Evolutionary conservation across 164 flowering plant genomes (phyloP), one percentile per base, ranked within the genome.

Genomic region (Saururus chinensis): DNA sequence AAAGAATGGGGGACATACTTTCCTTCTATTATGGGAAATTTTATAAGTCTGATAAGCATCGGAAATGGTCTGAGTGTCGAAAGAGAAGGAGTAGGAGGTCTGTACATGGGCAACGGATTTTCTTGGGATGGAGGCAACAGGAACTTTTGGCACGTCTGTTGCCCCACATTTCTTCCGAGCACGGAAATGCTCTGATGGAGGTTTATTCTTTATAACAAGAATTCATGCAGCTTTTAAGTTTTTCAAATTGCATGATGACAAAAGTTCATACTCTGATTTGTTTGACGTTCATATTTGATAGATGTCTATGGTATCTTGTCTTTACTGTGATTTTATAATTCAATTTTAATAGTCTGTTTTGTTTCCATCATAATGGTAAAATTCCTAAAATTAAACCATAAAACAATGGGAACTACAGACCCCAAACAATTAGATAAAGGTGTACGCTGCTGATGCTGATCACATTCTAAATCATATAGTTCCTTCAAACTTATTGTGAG

Each of bases 1-100:
- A 84, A 67, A 68, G 40, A 51, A 82, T 84, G 86, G 88, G 87
- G 17, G 86, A 80, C 26, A 61, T 90, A 26, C 63, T 87, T 26
- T 81, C 81, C 0, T 85, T 70, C 66, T 93, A 93, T 60, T 90
- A 93, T 78, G 97, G 96, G 42, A 68, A 73, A 25, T 93, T 90
- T 72, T 90, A 88, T 63, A 63, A 71, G 72, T 79, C 95, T 53
- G 73, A 56, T 21, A 71, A 41, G 41, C 72, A 88, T 57, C 63
- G 67, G 4, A 86, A 81, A 76, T 93, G 97, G 97, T 68, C 83
- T 21, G 88, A 76, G 14, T 76, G 87, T 64, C 67, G 86, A 60
- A 90, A 81, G 64, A 66, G 60, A 54, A 83, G 73, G 76, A 80
- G 84, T 75, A 83, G 76, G 71, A 82, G 64, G 64, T 76, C 78